A percentile compares a stretch with the other conserved stretches of the same genome.
These are phyloP conservation scores for Torulaspora pretoriensis DNA, from an alignment of 1,139 yeast genomes.

Conservation along the genomic window DNA sequence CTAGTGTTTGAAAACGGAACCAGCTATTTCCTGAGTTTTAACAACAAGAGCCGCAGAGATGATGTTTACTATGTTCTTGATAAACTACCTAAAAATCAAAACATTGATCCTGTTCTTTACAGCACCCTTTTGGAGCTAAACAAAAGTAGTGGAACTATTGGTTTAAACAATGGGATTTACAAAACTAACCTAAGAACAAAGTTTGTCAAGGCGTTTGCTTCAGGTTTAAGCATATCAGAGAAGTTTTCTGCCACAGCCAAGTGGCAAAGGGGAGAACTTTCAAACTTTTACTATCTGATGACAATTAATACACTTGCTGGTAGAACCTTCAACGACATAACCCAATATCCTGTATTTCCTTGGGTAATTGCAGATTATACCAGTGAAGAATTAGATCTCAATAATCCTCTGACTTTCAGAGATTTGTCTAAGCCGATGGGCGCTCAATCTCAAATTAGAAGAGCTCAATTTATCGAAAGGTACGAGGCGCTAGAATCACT, in stretches of 20 bases:
- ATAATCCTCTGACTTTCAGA: conserved; percentile 57
- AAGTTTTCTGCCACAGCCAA: conserved; percentile 55
- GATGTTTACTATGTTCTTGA: conserved; percentile 47
- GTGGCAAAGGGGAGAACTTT: conserved; percentile 73
- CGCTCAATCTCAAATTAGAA: conserved; percentile 62
- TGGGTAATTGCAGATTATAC: conserved; percentile 83
- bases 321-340: conserved; percentile 76
- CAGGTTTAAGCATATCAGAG: conserved; percentile 32
- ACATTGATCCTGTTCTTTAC: conserved; percentile 44
- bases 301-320: conserved; percentile 80
- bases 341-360: conserved; percentile 87
- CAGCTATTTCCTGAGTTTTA: conserved; percentile 45
- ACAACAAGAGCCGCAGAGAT: conserved; percentile 50
- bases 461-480: conserved; percentile 59
- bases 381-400: conserved; percentile 58
- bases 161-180: conserved; percentile 33
- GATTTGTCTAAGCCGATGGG: conserved; percentile 89
- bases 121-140: conserved; percentile 49
- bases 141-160: conserved; percentile 28
- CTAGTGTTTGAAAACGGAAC: conserved; percentile 69
- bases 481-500: conserved; percentile 62
- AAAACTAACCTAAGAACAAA: conserved; percentile 37
- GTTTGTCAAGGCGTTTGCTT: conserved; percentile 42
- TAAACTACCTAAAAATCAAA: conserved; percentile 43
- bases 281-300: conserved; percentile 77